Conservation (phyloP, 306 rosid species). For the Canavalia ensiformis region DNA sequence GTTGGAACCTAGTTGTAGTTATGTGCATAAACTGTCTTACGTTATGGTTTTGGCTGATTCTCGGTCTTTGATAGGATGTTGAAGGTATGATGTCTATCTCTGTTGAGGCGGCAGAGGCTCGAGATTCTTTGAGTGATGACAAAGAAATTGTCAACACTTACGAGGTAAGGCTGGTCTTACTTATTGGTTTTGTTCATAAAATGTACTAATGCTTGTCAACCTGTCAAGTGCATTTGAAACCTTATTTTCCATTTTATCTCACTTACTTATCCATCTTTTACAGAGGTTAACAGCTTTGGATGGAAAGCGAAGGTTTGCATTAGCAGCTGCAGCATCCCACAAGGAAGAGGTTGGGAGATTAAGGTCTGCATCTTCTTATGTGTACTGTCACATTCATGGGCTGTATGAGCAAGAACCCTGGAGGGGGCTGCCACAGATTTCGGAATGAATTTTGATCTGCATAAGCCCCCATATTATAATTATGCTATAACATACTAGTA, state of each 20-base stretch:
- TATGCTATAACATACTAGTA: background rate
- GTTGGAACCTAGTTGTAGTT: conserved; percentile 22
- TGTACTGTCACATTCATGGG: conserved; percentile 42
- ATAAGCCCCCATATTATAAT: conserved; percentile 16
- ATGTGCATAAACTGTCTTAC: conserved; percentile 31
- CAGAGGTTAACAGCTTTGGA: conserved; percentile 98
- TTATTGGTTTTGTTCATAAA: conserved; percentile 30
- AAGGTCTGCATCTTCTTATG: conserved; percentile 63
- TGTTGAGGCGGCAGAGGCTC: conserved; percentile 94
- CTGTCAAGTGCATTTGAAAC: conserved; percentile 19
- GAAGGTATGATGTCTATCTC: conserved; percentile 99
- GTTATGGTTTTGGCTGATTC: conserved; percentile 52
- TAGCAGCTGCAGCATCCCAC: conserved; percentile 95
- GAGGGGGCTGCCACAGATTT: conserved; percentile 42
- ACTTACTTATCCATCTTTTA: conserved; percentile 5
- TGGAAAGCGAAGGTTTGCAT: conserved; percentile 93
- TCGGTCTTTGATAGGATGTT: conserved; percentile 76
- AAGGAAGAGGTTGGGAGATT: conserved; percentile 95
- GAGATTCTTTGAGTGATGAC: conserved; percentile 89
- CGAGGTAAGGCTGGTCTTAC: conserved; percentile 67
- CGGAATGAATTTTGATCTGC: conserved; percentile 41
- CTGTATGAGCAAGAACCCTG: conserved; percentile 29
- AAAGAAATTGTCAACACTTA: conserved; percentile 88
- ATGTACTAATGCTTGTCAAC: conserved; percentile 25
- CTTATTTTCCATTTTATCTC: conserved; percentile 30